These are phyloP conservation scores for Neurospora sp. DNA, from an alignment of 2,329 filamentous ascomycete genomes.

Conservation along the genomic window DNA sequence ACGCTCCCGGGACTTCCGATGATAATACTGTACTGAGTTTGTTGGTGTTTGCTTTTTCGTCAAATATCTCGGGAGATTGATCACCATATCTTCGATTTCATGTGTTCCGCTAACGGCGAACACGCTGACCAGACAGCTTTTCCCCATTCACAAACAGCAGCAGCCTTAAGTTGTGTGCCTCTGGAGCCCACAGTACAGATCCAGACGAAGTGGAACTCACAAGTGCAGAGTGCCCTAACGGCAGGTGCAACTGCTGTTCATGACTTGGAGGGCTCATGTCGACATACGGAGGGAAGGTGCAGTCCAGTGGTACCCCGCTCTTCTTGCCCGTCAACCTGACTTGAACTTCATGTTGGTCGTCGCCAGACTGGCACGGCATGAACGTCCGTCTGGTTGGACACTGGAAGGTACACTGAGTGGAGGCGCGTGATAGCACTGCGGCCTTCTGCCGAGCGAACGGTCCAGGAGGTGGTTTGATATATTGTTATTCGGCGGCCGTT, in stretches of 20 bases:
- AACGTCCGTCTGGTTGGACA: neutral
- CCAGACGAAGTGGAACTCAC: neutral
- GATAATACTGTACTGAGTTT: too few relatives aligned
- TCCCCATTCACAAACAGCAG: too few relatives aligned
- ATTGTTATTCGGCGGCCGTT: rapidly evolving
- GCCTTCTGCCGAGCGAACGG: neutral
- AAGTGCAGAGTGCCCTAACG: neutral
- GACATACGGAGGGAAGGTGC: neutral
- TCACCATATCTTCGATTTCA: too few relatives aligned
- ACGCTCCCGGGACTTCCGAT: too few relatives aligned
- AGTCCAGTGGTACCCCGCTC: neutral
- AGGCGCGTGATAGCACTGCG: too few relatives aligned
- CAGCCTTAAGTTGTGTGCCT: too few relatives aligned
- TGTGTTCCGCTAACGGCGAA: too few relatives aligned
- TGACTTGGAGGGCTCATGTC: neutral
- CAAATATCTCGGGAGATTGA: too few relatives aligned
- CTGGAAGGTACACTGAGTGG: neutral
- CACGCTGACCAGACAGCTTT: too few relatives aligned
- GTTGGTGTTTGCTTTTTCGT: too few relatives aligned
- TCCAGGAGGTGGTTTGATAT: neutral
- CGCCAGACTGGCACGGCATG: neutral
- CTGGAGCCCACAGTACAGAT: too few relatives aligned
- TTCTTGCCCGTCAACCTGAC: neutral
- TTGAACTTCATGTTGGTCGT: neutral
- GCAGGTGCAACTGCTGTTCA: neutral